Evolutionary conservation across 805 yeast genomes (phyloP), one percentile per base, ranked within the genome.

Genomic region (Candida railenensis): DNA sequence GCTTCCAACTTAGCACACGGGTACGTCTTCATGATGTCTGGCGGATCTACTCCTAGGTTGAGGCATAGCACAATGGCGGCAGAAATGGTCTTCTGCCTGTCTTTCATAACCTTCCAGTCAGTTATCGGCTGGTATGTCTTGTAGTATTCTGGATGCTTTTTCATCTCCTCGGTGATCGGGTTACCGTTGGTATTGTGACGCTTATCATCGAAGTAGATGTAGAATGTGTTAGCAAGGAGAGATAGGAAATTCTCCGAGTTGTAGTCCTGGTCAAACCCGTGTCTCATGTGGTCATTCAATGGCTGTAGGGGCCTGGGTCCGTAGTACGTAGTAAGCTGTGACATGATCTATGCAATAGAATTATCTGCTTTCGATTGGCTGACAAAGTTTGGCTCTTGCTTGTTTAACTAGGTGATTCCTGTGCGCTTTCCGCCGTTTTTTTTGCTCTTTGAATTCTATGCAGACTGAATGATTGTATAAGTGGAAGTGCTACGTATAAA

Each of bases 31-130:
- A 88, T 82, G 22, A 91, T 82, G 65, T 94, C 99, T 0, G 99
- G 99, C 2, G 99, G 99, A 55, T 92, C 98, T 1, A 94, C 97
- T 7, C 98, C 97, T 21, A 92, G 66, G 60, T 94, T 94, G 34
- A 94, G 71, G 64, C 99, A 94, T 42, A 94, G 70, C 42, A 94
- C 90, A 7, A 94, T 71, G 14, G 96, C 97, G 0, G 97, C 99
- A 45, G 88, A 84, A 11, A 91, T 89, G 1, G 99, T 94, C 61
- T 91, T 87, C 59, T 87, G 96, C 38, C 97, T 80, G 54, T 90
- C 96, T 50, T 85, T 82, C 77, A 89, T 87, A 25, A 84, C 78
- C 53, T 95, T 87, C 99, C 99, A 94, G 60, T 92, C 97, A 2
- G 81, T 66, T 2, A 87, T 84, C 3, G 89, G 85, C 60, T 85